Evolutionary conservation across 768 basidiomycete genomes (phyloP).

Genomic region (Tephrocybe rancida): DNA sequence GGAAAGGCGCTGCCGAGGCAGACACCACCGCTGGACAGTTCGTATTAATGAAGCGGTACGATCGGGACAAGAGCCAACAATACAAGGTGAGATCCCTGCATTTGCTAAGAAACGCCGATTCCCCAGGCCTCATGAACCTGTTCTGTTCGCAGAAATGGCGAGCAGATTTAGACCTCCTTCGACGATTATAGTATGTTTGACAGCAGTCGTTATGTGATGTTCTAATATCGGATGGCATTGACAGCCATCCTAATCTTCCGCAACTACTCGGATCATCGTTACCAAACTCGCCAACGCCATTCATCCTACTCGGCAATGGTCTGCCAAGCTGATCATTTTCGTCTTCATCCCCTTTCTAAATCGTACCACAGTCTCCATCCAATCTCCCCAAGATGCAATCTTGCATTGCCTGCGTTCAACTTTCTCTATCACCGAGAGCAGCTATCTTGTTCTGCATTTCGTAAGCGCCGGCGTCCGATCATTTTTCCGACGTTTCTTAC

Average conservation of each 20-base stretch:
- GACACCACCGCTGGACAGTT: not conserved
- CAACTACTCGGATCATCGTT: slow-evolving; percentile 12
- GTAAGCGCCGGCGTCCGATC: not conserved
- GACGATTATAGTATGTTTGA: slow-evolving; percentile 10
- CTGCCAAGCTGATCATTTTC: not conserved
- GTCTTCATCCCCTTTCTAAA: too few relatives aligned
- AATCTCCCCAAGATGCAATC: slow-evolving; percentile 11
- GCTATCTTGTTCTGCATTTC: slow-evolving; percentile 12
- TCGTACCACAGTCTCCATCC: slow-evolving; percentile 2
- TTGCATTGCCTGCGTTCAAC: not conserved
- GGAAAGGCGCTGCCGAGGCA: slow-evolving; percentile 6
- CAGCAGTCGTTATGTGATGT: not conserved
- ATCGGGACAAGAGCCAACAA: not conserved
- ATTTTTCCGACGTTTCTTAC: too few relatives aligned
- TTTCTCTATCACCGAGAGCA: not conserved
- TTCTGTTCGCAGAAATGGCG: slow-evolving; percentile 4
- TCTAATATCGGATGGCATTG: not conserved
- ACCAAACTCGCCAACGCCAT: slow-evolving; percentile 7
- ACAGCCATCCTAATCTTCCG: slow-evolving; percentile 18
- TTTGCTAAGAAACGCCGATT: too few relatives aligned
- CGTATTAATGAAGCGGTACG: slow-evolving; percentile 14
- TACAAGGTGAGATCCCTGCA: slow-evolving; percentile 6
- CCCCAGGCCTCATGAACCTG: too few relatives aligned
- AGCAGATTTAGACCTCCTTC: slow-evolving; percentile 5
- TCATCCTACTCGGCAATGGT: slow-evolving; percentile 13